Percentiles rank a stretch among this genome's conserved stretches.
Conservation (phyloP, 2,329 filamentous ascomycete species). For the Coleophoma eucalyptorum region DNA sequence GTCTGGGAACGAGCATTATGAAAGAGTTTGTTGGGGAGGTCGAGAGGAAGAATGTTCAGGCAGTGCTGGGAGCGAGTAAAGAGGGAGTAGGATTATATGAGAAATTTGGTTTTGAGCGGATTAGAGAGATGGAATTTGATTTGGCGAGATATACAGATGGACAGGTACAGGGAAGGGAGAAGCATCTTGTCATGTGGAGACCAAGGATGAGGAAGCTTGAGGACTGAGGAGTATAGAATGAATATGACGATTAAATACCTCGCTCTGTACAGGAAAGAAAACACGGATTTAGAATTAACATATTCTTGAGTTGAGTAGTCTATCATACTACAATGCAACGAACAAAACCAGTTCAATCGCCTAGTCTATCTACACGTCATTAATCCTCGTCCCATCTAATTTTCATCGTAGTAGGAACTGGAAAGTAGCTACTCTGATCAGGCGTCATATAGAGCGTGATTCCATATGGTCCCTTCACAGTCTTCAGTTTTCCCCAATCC, state of each 20-base stretch:
- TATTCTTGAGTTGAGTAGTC: too few species aligned
- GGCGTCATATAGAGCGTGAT: constrained; percentile 57
- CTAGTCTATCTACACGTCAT: background rate
- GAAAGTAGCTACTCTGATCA: constrained; percentile 56
- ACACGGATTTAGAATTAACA: too few species aligned
- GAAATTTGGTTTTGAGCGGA: constrained; percentile 18
- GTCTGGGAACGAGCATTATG: constrained; percentile 18
- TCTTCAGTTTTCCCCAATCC: constrained; percentile 30
- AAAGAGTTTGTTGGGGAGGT: constrained; percentile 13
- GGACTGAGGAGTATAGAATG: too few species aligned
- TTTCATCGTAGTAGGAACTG: constrained; percentile 37
- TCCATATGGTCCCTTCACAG: constrained; percentile 8
- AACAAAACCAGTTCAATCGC: too few species aligned
- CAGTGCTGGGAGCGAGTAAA: constrained; percentile 20
- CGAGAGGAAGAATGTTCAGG: constrained; percentile 15
- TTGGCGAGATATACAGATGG: constrained; percentile 23
- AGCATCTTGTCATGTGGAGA: constrained; percentile 17
- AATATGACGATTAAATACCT: too few species aligned
- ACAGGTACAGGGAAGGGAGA: constrained; percentile 9
- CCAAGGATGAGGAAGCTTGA: background rate
- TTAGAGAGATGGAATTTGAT: constrained; percentile 13
- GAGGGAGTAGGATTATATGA: constrained; percentile 19
- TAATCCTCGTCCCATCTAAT: constrained; percentile 22
- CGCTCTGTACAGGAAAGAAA: too few species aligned
- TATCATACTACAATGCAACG: too few species aligned